Percentiles rank a stretch among this genome's conserved stretches.
Evolutionary conservation across 23 red algal genomes (phyloP).

Genomic region (Gracilaria vermiculophylla): DNA sequence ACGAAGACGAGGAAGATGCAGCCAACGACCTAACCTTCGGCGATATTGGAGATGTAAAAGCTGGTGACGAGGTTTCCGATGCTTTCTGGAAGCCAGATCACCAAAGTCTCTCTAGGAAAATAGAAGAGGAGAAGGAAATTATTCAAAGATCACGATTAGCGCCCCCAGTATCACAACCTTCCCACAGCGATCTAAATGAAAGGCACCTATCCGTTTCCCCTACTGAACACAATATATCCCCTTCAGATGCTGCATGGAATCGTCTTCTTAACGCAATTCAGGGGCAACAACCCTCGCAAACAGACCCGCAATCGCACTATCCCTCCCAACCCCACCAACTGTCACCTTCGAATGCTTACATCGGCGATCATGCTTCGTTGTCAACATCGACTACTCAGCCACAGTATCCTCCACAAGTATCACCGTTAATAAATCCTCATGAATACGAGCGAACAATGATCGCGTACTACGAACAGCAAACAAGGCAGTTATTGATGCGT

Average conservation of each 20-base stretch:
- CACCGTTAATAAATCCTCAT: not conserved
- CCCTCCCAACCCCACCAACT: not conserved
- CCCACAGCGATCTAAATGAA: not conserved
- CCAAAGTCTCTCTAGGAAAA: conserved; percentile 7
- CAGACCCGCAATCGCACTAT: not conserved
- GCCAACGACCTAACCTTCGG: conserved; percentile 72
- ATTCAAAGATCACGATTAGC: conserved; percentile 3
- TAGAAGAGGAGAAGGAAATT: conserved; percentile 58
- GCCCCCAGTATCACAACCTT: not conserved
- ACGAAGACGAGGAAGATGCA: conserved; percentile 55
- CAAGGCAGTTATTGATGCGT: conserved; percentile 3
- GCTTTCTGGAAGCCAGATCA: conserved; percentile 62
- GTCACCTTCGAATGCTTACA: not conserved
- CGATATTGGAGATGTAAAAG: conserved; percentile 60
- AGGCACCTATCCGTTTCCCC: not conserved
- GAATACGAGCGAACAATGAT: conserved; percentile 55
- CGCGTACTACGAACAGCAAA: conserved; percentile 51
- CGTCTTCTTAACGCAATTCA: not conserved
- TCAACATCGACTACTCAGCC: not conserved
- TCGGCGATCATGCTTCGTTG: not conserved
- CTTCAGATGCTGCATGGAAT: not conserved
- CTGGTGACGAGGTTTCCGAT: conserved; percentile 54
- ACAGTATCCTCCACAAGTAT: not conserved
- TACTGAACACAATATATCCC: not conserved
- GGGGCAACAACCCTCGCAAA: not conserved